Conservation (phyloP, 2,329 filamentous ascomycete genomes). For the Shiraia bambusicola region DNA sequence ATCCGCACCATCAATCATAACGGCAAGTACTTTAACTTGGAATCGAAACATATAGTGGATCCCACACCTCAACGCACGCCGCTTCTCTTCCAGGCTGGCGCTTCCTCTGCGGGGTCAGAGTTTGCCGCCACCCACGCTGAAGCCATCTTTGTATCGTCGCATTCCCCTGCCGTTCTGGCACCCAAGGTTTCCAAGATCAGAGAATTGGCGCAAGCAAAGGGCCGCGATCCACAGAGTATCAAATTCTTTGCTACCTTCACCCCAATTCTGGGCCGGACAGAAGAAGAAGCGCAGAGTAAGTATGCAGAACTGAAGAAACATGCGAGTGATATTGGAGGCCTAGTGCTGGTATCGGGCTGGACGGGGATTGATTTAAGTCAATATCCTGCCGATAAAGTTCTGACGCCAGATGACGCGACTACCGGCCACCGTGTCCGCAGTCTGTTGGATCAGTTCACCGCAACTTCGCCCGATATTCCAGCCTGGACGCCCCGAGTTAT, state of each 20-base stretch:
- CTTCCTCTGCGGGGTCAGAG: slow-evolving; percentile 57
- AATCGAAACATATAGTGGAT: slow-evolving; percentile 48
- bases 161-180: slow-evolving; percentile 52
- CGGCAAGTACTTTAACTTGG: slow-evolving; percentile 56
- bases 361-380: slow-evolving; percentile 62
- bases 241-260: slow-evolving; percentile 52
- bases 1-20: slow-evolving; percentile 63
- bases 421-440: slow-evolving; percentile 49
- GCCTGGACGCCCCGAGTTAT: slow-evolving; percentile 34
- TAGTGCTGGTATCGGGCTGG: slow-evolving; percentile 60
- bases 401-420: slow-evolving; percentile 56
- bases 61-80: slow-evolving; percentile 46
- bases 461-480: slow-evolving; percentile 31
- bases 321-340: slow-evolving; percentile 55
- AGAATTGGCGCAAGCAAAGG: slow-evolving; percentile 51
- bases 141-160: slow-evolving; percentile 60
- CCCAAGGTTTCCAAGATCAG: slow-evolving; percentile 58
- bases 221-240: slow-evolving; percentile 58
- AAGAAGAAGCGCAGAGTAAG: slow-evolving; percentile 55
- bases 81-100: slow-evolving; percentile 57
- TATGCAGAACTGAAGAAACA: slow-evolving; percentile 55
- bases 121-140: slow-evolving; percentile 63
- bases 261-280: slow-evolving; percentile 39
- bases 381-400: slow-evolving; percentile 59
- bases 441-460: slow-evolving; percentile 38